Evolutionary conservation across 2,329 filamentous ascomycete genomes (phyloP), one percentile per base, ranked within the genome.

Genomic region (Blastomyces silverae): DNA sequence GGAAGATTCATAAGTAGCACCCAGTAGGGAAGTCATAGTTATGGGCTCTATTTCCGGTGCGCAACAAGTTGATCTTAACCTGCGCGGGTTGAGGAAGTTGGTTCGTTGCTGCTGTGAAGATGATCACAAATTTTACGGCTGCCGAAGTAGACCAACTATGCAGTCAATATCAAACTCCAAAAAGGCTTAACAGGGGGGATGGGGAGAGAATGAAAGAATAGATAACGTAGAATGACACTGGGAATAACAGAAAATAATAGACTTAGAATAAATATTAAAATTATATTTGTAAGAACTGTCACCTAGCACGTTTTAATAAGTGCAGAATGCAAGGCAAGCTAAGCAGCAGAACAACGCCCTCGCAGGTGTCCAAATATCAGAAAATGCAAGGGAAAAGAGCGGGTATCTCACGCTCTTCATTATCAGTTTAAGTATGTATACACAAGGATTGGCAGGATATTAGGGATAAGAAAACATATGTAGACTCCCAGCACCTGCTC

Each of bases 1-100:
- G n/a, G 74, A 75, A 59, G 64, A 68, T 4, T 80, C 79, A 66
- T 82, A 82, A 22, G 70, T 73, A 61, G 67, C 70, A 42, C 78
- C 79, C 34, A 82, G 70, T 66, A 81, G 72, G n/a, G 77, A 77
- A 20, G 79, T 72, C 79, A 80, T 80, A 56, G 60, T 69, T 34
- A 63, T 46, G 37, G 28, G 31, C 22, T 13, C 31, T 59, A 59
- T 42, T 15, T 44, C 22, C 5, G n/a, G 10, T 17, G 22, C n/a
- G n/a, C 37, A 59, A n/a, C 34, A 53, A 31, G 31, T 53, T 55
- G 61, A 55, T 42, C 22, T 62, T 62, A 31, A 42, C 37, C 37
- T 13, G 37, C n/a, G 22, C 8, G 11, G 20, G 25, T 8, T 28
- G 48, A 25, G 50, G 39, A 48, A 63, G 17, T 34, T 56, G 25